Evolutionary conservation across 129 eudicot genomes (phyloP).

Genomic region (Pseudognaphalium luteoalbum): DNA sequence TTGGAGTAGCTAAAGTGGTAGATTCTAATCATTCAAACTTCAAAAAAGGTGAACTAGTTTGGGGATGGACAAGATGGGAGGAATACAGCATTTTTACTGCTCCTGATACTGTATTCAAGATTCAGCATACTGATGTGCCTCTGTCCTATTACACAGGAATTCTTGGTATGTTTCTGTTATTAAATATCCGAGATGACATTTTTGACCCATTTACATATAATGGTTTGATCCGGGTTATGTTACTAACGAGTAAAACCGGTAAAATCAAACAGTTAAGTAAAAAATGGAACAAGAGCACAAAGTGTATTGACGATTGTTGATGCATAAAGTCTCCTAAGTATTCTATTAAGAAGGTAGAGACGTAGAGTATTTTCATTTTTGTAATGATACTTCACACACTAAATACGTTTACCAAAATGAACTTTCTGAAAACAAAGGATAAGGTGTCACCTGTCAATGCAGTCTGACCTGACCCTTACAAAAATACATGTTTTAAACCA

Average conservation of each 20-base stretch:
- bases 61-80: constrained; percentile 76
- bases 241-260: neutral
- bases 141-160: constrained; percentile 82
- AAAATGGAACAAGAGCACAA: neutral
- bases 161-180: constrained; percentile 49
- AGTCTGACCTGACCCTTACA: no score
- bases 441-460: no score
- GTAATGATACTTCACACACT: no score
- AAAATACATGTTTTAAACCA: no score
- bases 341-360: no score
- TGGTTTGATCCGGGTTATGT: neutral
- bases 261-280: neutral
- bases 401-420: no score
- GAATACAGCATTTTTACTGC: constrained; percentile 55
- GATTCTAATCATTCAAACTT: constrained; percentile 54
- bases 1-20: constrained; percentile 60
- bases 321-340: neutral
- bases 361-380: no score
- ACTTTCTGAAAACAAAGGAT: no score
- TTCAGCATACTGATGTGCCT: constrained; percentile 58
- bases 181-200: neutral
- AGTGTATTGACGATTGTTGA: neutral
- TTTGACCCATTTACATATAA: neutral
- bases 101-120: constrained; percentile 38
- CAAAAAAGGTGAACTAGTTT: constrained; percentile 58